Conservation (phyloP, 495 filamentous ascomycete genomes). For the Talaromyces stipitatus region DNA sequence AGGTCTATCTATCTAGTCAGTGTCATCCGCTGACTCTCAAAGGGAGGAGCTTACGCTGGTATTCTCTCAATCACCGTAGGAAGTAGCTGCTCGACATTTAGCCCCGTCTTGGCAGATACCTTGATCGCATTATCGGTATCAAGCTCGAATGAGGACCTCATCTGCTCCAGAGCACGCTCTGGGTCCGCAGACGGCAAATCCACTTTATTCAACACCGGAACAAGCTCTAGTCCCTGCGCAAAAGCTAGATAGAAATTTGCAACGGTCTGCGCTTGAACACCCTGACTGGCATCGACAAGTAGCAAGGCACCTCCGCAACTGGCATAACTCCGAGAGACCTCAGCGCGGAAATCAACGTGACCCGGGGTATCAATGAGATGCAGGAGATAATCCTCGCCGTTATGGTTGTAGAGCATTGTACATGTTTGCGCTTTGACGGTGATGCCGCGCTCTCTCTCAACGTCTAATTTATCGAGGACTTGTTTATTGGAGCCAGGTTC, state of each 20-base stretch:
- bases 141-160: conserved; percentile 78
- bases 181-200: conserved; percentile 85
- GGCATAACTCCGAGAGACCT: conserved; percentile 90
- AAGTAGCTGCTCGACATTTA: conserved; percentile 72
- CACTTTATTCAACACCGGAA: conserved; percentile 95
- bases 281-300: conserved; percentile 89
- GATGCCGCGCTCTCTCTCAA: conserved; percentile 91
- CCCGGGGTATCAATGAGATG: conserved; percentile 96
- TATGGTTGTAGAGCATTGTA: conserved; percentile 87
- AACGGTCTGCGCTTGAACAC: conserved; percentile 89
- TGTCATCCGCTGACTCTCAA: not conserved
- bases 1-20: conserved; percentile 47
- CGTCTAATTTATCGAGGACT: conserved; percentile 92
- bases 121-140: conserved; percentile 72
- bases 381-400: conserved; percentile 81
- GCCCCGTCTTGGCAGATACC: conserved; percentile 89
- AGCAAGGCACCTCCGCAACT: conserved; percentile 90
- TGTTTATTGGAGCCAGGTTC: conserved; percentile 83
- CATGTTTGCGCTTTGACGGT: conserved; percentile 99
- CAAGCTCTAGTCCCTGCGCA: conserved; percentile 74
- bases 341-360: conserved; percentile 95
- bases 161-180: conserved; percentile 74
- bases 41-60: conserved; percentile 46
- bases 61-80: conserved; percentile 81
- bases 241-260: conserved; percentile 98